Base-by-base conservation (phyloP, 139 green algal species). In the Picochlorum sp. region DNA sequence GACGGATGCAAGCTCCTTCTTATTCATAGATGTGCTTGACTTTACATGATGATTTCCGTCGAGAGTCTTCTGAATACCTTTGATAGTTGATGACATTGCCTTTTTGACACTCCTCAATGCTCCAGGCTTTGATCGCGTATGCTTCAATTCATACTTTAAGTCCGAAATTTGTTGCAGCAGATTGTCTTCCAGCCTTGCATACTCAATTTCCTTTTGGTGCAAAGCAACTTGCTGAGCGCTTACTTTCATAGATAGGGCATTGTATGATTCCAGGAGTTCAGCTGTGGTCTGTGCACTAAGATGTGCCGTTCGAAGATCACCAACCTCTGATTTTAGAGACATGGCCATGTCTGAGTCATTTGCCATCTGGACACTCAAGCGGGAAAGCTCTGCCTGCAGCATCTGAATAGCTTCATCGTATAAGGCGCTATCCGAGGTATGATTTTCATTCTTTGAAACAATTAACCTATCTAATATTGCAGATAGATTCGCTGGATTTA, bases 281-380 rank as follows among this genome's bases (percentile, higher is more conserved):
- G 67, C 67, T 20, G 37, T 67, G 0, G 67, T 60, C 36, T 64
- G 30, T 0, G 67, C 67, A 9, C 40, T 62, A 14, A 75, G 37
- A 26, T 67, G 45, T 7, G 67, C 61, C 10, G 61, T 53, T 50
- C 65, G 51, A 3, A 75, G 55, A 35, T 52, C 47, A n/a, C 67
- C 67, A 30, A 75, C 44, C 53, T 75, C 67, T n/a, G n/a, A 50
- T 20, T 55, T 54, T 59, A 75, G 28, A 30, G 25, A 35, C 24
- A 58, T 50, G 3, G 55, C 49, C 24, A 57, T 49, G 39, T 64
- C 50, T 35, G 40, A 18, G 20, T 50, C 31, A 26, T 53, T 29
- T 8, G 36, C 49, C 45, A 60, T 33, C 44, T 45, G 20, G n/a
- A 32, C 41, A 4, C 59, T 58, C 31, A 73, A 40, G 9, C 60